Percentiles rank a stretch among this genome's conserved stretches.
phyloP scores from a whole-genome alignment of 148 eudicot genomes.

The Euryodendron excelsum region DNA sequence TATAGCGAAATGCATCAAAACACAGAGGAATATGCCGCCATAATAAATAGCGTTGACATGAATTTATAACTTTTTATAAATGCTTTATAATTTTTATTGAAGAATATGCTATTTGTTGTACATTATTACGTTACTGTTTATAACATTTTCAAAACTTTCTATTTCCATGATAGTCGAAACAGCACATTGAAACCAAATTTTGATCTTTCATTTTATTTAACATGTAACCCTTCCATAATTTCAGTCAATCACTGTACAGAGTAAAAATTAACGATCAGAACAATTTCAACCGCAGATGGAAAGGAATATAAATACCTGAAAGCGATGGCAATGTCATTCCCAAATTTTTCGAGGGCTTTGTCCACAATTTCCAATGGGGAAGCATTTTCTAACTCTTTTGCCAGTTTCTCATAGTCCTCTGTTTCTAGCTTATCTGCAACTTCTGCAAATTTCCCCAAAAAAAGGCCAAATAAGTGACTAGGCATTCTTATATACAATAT shows the following conservation, averaged over 20 bases:
- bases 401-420: conserved; percentile 16
- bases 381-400: conserved; percentile 15
- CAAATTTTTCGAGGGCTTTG: conserved; percentile 15
- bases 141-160: too few relatives aligned
- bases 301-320: conserved; percentile 4
- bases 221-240: neutral
- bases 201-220: too few relatives aligned
- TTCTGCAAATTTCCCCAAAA: neutral
- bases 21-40: too few relatives aligned
- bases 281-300: neutral
- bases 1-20: too few relatives aligned
- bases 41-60: too few relatives aligned
- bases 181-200: too few relatives aligned
- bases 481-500: neutral
- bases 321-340: conserved; percentile 20
- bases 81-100: too few relatives aligned
- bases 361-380: conserved; percentile 16
- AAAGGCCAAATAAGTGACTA: neutral
- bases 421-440: neutral
- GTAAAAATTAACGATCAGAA: neutral
- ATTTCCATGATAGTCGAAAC: too few relatives aligned
- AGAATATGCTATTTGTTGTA: too few relatives aligned
- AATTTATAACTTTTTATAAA: too few relatives aligned
- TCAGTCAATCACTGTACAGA: neutral
- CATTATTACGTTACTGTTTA: too few relatives aligned